Evolutionary conservation across 225 moss, liverwort and hornwort genomes (phyloP), one percentile per base, ranked within the genome.

Genomic region (Anthoceros angustus): DNA sequence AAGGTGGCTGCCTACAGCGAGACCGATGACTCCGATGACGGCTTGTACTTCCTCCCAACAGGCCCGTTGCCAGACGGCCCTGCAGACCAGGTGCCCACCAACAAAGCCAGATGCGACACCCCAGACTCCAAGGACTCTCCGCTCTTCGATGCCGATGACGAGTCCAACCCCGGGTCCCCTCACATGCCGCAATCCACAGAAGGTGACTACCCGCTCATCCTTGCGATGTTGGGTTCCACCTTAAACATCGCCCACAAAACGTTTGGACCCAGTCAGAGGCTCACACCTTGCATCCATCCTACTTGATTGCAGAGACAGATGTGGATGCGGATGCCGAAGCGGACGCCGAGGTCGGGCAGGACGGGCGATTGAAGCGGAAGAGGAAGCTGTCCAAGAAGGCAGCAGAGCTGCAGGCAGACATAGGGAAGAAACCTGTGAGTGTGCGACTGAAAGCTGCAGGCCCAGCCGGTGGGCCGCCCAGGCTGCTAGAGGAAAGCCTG

Each of bases 1-100:
- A 98, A 89, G 76, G 86, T 98, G 67, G 89, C 88, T 16, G 95
- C 89, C 46, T 98, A 92, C 69, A 98, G 95, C 65, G 95, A 98
- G 18, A 88, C 84, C 69, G 95, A 98, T 67, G 88, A 92, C 66
- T 98, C 91, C 40, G 73, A 92, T 66, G 91, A 92, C 68, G 95
- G 95, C 39, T 84, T 98, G 24, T 98, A 92, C 76, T 98, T 92
- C 66, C 77, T 98, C 62, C 91, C 91, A 7, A 98, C 95, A 7
- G 70, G 85, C 16, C 95, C 95, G 48, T 72, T 92, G 74, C 82
- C 82, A 43, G 95, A 95, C 80, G 86, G 80, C 67, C 85, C 84
- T 32, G 83, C 83, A 45, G 81, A 75, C 65, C 89, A 79, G 42
- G 83, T 79, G 62, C 79, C 80, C 72, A 39, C 77, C 63, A 80